These are phyloP conservation scores for Claviceps fusiformis DNA, from an alignment of 2,329 filamentous ascomycete species.

Conservation along the genomic window DNA sequence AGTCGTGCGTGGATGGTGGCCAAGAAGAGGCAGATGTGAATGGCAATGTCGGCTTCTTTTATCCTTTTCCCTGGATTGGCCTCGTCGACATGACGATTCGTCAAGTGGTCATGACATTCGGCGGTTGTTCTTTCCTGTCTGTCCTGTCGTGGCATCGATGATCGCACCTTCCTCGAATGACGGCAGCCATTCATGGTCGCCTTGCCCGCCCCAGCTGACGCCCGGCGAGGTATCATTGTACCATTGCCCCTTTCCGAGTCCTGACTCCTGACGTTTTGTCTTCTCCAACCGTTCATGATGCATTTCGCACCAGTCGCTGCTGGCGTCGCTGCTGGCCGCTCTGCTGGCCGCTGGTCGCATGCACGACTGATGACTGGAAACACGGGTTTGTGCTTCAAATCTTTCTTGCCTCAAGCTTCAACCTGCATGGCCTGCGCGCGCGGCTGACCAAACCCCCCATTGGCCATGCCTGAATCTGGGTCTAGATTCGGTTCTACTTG, in stretches of 20 bases:
- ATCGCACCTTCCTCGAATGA: not conserved
- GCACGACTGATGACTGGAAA: not conserved
- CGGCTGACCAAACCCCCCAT: constrained; percentile 1
- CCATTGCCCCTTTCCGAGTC: not conserved
- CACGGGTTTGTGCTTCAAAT: not conserved
- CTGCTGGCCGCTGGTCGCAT: not conserved
- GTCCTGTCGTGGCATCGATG: not conserved
- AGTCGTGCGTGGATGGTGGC: not conserved
- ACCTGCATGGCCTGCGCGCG: constrained; percentile 2
- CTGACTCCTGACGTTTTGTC: no score
- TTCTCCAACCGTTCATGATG: not conserved
- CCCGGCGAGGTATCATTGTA: not conserved
- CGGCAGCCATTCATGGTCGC: not conserved
- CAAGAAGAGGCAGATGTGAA: not conserved
- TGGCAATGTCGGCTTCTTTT: constrained; percentile 1
- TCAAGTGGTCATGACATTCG: no score
- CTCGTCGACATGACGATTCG: not conserved
- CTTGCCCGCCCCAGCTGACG: not conserved
- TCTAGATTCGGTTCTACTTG: not conserved
- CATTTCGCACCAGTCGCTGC: not conserved
- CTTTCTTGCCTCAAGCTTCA: not conserved
- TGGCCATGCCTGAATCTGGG: not conserved
- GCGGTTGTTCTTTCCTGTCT: not conserved
- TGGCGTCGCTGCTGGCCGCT: not conserved
- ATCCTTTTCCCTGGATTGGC: not conserved